Percentiles rank a stretch among this genome's conserved stretches.
phyloP scores from a whole-genome alignment of 1,284 basidiomycete species.

The Vanrija humicola region DNA sequence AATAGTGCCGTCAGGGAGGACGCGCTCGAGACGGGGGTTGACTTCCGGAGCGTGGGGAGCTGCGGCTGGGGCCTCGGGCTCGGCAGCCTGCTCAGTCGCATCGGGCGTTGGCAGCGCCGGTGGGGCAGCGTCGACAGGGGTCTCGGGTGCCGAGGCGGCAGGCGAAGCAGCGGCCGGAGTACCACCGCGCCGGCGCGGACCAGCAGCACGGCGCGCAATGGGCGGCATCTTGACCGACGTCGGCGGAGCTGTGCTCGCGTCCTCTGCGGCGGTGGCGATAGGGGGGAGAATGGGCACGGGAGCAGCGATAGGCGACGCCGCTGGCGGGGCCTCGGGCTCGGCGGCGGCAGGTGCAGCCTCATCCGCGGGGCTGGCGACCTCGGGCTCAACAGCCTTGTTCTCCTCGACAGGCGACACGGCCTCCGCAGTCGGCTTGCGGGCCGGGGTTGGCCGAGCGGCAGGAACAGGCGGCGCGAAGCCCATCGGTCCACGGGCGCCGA shows the following conservation, averaged over 20 bases:
- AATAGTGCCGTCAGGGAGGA: conserved; percentile 24
- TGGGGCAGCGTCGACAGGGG: not conserved
- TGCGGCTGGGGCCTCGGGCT: not conserved
- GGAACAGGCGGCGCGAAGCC: conserved; percentile 34
- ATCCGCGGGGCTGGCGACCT: not conserved
- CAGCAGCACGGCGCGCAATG: conserved; percentile 39
- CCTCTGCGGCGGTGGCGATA: not conserved
- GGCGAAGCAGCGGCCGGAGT: conserved; percentile 9
- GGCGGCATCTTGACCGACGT: conserved; percentile 40
- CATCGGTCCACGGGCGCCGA: conserved; percentile 51
- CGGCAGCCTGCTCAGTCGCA: not conserved
- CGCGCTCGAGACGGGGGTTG: conserved; percentile 8
- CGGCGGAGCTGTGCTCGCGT: conserved; percentile 8
- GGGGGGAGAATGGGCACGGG: no score
- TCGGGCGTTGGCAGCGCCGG: not conserved
- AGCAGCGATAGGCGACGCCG: conserved; percentile 1
- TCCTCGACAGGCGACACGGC: not conserved
- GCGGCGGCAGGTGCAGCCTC: not conserved
- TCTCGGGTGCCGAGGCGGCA: not conserved
- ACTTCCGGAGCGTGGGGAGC: conserved; percentile 3
- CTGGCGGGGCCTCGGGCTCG: not conserved
- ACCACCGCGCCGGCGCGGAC: conserved; percentile 28
- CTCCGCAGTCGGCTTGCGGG: conserved; percentile 19
- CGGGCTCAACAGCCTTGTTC: conserved; percentile 2
- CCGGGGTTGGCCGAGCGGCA: conserved; percentile 10